Base-by-base conservation (phyloP, 2,329 filamentous ascomycete species). In the Amauroascus verrucosus region DNA sequence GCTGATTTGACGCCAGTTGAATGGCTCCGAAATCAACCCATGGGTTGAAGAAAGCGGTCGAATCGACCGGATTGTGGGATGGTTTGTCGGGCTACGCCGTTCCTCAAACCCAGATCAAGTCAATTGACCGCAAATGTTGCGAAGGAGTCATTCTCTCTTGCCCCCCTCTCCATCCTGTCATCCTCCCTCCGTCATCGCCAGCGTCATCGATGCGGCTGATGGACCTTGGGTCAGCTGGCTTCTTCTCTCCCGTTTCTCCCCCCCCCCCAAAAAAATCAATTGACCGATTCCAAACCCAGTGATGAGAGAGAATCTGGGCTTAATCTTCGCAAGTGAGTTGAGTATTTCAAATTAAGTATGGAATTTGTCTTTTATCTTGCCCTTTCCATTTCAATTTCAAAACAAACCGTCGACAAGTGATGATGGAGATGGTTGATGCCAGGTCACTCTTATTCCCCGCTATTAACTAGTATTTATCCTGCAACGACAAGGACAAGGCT, bases 171-270 rank as follows among this genome's bases (percentile, higher is more conserved):
- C n/a, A n/a, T n/a, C 11, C 6, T 9, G 5, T 16, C 5, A 11
- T 18, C 24, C 11, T 8, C 13, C 9, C 9, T 7, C 43, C 43
- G 14, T 30, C 22, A 45, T 32, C 16, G 26, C 13, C 43, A 50
- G 16, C 37, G 33, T 40, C 47, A 40, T 41, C 20, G 7, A 6
- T 50, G 47, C 33, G 47, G 47, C 47, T 50, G 47, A 50, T 18
- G 20, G 3, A 6, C 33, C 20, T 7, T n/a, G n/a, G 35, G 37
- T 50, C 47, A 50, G 47, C 47, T 41, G 47, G 35, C 47, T 18
- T n/a, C 13, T 24, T 26, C 7, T 14, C 4, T 20, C n/a, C n/a
- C 16, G 14, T 33, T 47, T 16, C n/a, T n/a, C n/a, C n/a, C n/a
- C n/a, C n/a, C n/a, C n/a, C n/a, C n/a, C n/a, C n/a, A n/a, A n/a